phyloP scores from a whole-genome alignment of 1,284 basidiomycete species.

The Phlebopus sp. region DNA sequence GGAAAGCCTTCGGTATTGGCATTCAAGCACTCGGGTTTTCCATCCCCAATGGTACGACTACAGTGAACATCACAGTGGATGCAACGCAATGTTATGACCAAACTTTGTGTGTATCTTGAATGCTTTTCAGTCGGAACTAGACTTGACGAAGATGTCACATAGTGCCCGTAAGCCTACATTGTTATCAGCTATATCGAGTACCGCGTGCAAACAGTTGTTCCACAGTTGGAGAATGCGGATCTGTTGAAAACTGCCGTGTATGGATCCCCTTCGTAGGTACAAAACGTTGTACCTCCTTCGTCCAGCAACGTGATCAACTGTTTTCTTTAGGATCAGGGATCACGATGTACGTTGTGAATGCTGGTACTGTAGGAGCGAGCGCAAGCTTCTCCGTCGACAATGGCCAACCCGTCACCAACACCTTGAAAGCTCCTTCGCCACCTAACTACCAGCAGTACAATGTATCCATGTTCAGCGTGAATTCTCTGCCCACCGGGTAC shows the following conservation, averaged over 20 bases:
- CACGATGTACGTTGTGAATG: background rate
- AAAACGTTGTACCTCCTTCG: background rate
- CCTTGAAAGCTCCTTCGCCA: background rate
- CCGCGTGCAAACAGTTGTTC: background rate
- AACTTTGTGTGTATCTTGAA: background rate
- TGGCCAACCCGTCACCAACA: background rate
- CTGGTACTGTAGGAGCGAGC: background rate
- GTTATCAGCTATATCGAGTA: background rate
- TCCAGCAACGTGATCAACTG: background rate
- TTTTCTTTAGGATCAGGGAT: background rate
- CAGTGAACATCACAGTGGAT: background rate
- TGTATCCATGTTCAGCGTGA: background rate
- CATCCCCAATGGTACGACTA: background rate
- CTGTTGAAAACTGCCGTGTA: background rate
- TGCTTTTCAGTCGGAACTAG: background rate
- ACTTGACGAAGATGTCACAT: too few species aligned
- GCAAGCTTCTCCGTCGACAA: background rate
- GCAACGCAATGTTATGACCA: background rate
- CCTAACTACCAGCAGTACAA: background rate
- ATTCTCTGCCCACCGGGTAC: background rate
- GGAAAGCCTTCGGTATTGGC: background rate
- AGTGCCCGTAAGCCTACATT: background rate
- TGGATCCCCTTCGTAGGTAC: background rate
- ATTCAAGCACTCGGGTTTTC: background rate
- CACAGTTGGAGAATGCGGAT: background rate